These are phyloP conservation scores for Mitragyna speciosa DNA, from an alignment of 257 asterid species.

Conservation along the genomic window DNA sequence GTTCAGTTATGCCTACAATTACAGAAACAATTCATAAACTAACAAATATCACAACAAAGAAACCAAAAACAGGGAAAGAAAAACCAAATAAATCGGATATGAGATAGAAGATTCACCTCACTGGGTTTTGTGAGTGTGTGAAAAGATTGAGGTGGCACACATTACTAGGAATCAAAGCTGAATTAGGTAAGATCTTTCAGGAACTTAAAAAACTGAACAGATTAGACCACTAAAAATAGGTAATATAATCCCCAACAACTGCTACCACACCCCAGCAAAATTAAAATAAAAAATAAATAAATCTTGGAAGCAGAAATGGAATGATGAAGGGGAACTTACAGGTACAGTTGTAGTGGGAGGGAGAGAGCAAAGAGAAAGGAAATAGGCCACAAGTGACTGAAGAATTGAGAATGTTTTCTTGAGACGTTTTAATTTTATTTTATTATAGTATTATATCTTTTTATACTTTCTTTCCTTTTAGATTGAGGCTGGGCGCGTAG, in stretches of 20 bases:
- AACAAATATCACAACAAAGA: not conserved
- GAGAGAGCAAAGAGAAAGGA: not conserved
- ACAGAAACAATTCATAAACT: slow-evolving; percentile 7
- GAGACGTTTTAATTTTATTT: not conserved
- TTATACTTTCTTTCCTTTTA: no score
- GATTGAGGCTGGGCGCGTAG: no score
- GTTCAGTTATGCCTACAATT: slow-evolving; percentile 2
- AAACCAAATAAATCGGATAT: not conserved
- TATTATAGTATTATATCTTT: no score
- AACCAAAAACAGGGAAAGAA: no score
- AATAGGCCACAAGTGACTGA: no score
- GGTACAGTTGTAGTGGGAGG: not conserved
- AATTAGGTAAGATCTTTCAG: not conserved
- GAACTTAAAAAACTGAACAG: not conserved
- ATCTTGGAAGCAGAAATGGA: not conserved
- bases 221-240: not conserved
- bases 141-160: slow-evolving; percentile 1
- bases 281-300: not conserved
- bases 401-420: not conserved
- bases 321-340: not conserved
- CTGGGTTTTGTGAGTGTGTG: not conserved
- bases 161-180: not conserved
- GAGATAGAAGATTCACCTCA: not conserved
- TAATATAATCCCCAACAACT: not conserved
- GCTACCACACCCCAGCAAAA: not conserved